These are phyloP conservation scores for Pichia inconspicua DNA, from an alignment of 1,139 yeast genomes.

Conservation along the genomic window DNA sequence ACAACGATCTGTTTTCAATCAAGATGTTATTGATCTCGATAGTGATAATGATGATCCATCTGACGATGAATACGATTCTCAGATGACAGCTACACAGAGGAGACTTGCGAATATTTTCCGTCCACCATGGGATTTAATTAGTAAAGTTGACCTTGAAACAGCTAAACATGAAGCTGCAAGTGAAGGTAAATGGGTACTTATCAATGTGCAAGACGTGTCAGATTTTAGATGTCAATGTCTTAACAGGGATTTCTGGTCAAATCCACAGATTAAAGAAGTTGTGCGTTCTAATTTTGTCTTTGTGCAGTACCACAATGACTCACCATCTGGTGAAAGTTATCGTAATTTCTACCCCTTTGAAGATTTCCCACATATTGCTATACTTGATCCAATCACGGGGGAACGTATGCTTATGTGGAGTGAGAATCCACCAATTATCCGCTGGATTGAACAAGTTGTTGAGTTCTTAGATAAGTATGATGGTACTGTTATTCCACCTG, in stretches of 20 bases:
- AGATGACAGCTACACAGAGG: constrained; percentile 49
- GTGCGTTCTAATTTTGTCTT: constrained; percentile 68
- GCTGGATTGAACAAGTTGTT: constrained; percentile 55
- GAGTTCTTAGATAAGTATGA: constrained; percentile 59
- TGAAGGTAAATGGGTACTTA: constrained; percentile 70
- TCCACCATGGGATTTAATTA: constrained; percentile 89
- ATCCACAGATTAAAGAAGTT: constrained; percentile 52
- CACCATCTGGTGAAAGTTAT: constrained; percentile 66
- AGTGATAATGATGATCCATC: constrained; percentile 18
- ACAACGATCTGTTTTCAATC: constrained; percentile 46
- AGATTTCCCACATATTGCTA: constrained; percentile 76
- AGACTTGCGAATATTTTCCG: constrained; percentile 74
- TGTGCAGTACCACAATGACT: constrained; percentile 71
- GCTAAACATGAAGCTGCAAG: constrained; percentile 65
- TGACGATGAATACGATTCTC: background rate
- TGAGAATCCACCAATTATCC: constrained; percentile 45
- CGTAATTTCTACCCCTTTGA: constrained; percentile 61
- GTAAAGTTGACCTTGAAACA: constrained; percentile 53
- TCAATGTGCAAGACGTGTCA: constrained; percentile 77
- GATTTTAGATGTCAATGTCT: constrained; percentile 86
- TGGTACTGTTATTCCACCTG: background rate
- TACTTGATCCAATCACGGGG: constrained; percentile 91
- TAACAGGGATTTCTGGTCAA: constrained; percentile 91
- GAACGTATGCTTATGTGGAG: constrained; percentile 78
- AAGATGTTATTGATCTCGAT: constrained; percentile 25